Conservation (phyloP, 1,284 basidiomycete genomes). For the Agroathelia rolfsii region DNA sequence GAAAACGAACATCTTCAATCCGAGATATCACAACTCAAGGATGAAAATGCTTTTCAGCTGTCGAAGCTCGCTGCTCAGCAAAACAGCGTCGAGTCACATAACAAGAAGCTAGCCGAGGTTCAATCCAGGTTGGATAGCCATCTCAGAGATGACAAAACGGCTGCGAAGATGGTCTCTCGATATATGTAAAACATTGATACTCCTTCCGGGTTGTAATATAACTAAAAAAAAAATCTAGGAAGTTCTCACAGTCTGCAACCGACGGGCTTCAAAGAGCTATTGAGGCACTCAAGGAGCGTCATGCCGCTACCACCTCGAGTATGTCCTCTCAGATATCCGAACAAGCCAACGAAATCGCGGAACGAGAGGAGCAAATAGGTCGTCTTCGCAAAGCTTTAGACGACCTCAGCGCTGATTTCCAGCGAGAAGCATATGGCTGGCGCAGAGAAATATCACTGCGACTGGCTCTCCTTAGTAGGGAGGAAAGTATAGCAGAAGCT, state of each 20-base stretch:
- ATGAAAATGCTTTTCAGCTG: conserved; percentile 32
- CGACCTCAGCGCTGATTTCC: conserved; percentile 63
- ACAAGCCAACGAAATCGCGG: conserved; percentile 25
- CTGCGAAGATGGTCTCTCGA: conserved; percentile 77
- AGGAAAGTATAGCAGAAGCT: conserved; percentile 52
- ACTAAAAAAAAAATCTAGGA: conserved; percentile 35
- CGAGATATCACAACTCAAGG: conserved; percentile 35
- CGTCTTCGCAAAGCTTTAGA: conserved; percentile 57
- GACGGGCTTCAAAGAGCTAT: conserved; percentile 61
- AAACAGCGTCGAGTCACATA: conserved; percentile 31
- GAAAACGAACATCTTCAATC: conserved; percentile 37
- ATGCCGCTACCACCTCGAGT: conserved; percentile 53
- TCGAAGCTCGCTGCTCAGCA: conserved; percentile 38
- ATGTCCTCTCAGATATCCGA: conserved; percentile 39
- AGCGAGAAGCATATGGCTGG: conserved; percentile 67
- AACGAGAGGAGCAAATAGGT: too few relatives aligned
- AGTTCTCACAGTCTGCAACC: conserved; percentile 76
- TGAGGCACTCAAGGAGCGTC: conserved; percentile 46
- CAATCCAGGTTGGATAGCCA: conserved; percentile 51
- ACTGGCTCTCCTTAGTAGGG: conserved; percentile 55
- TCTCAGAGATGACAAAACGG: conserved; percentile 63
- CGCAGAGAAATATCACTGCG: conserved; percentile 64
- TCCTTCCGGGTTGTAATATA: conserved; percentile 1
- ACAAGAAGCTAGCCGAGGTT: conserved; percentile 33
- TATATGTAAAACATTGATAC: conserved; percentile 57